Conservation (phyloP, 495 filamentous ascomycete genomes). For the Xanthoparmelia taractica region DNA sequence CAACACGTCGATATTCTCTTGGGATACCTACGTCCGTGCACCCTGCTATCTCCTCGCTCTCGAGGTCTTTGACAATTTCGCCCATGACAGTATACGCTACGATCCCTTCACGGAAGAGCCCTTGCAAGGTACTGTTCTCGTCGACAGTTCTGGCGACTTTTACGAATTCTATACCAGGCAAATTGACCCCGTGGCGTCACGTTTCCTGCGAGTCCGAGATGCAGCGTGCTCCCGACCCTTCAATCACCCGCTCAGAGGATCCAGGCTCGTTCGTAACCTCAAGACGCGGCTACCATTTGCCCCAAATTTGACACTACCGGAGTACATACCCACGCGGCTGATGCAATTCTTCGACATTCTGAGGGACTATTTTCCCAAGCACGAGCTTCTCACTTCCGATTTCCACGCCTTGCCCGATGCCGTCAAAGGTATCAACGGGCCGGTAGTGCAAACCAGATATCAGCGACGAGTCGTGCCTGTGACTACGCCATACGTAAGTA, state of each 20-base stretch:
- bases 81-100: constrained; percentile 89
- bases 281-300: constrained; percentile 56
- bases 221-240: constrained; percentile 50
- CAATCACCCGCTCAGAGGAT: constrained; percentile 46
- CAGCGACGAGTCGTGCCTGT: constrained; percentile 80
- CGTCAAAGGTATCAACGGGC: constrained; percentile 74
- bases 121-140: constrained; percentile 77
- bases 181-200: constrained; percentile 73
- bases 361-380: constrained; percentile 74
- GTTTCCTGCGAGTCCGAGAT: constrained; percentile 74
- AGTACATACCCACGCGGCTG: constrained; percentile 88
- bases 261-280: constrained; percentile 50
- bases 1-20: constrained; percentile 90
- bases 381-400: constrained; percentile 82
- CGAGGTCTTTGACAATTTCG: constrained; percentile 98
- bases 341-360: constrained; percentile 96
- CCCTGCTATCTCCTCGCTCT: constrained; percentile 97
- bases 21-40: constrained; percentile 72
- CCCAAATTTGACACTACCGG: constrained; percentile 66
- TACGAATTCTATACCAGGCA: constrained; percentile 78
- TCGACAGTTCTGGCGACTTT: constrained; percentile 82
- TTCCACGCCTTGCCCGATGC: constrained; percentile 81
- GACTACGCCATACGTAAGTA: constrained; percentile 74
- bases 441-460: constrained; percentile 93
- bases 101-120: constrained; percentile 64